A percentile compares a stretch with the other conserved stretches of the same genome.
phyloP scores from a whole-genome alignment of 192 early-diverging fungal species.

The Umbelopsis sp. region DNA sequence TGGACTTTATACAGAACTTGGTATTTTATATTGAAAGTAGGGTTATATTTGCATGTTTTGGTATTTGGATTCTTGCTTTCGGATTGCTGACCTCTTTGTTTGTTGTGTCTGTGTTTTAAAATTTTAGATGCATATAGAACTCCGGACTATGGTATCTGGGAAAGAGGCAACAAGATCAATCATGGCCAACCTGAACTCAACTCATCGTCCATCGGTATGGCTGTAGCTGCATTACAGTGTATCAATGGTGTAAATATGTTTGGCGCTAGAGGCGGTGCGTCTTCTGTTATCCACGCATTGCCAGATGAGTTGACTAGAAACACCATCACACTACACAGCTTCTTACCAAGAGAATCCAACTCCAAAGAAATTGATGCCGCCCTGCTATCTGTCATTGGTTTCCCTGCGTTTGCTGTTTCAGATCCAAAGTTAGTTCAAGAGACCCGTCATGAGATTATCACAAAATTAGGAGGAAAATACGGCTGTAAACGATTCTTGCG shows the following conservation, averaged over 20 bases:
- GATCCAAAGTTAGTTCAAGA: slow-evolving; percentile 63
- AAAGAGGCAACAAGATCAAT: slow-evolving; percentile 87
- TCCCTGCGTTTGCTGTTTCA: slow-evolving; percentile 84
- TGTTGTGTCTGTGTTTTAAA: not conserved
- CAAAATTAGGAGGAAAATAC: slow-evolving; percentile 80
- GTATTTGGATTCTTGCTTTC: not conserved
- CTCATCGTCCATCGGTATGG: slow-evolving; percentile 89
- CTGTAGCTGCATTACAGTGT: slow-evolving; percentile 78
- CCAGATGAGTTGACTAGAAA: slow-evolving; percentile 86
- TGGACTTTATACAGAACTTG: slow-evolving; percentile 84
- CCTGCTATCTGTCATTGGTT: slow-evolving; percentile 80
- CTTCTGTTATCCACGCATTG: slow-evolving; percentile 81
- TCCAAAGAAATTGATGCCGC: slow-evolving; percentile 89
- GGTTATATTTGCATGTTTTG: too few species aligned
- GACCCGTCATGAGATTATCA: slow-evolving; percentile 74
- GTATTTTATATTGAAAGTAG: slow-evolving; percentile 86
- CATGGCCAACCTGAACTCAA: slow-evolving; percentile 86
- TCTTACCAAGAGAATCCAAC: slow-evolving; percentile 81
- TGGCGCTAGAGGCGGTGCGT: slow-evolving; percentile 75
- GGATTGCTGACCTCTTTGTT: not conserved
- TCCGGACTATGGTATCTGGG: slow-evolving; percentile 90
- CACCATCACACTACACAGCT: slow-evolving; percentile 73
- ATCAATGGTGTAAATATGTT: slow-evolving; percentile 88
- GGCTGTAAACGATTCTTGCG: slow-evolving; percentile 85
- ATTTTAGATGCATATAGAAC: slow-evolving; percentile 65